These are phyloP conservation scores for Marchantia paleacea DNA, from an alignment of 225 moss, liverwort and hornwort genomes.

Conservation along the genomic window DNA sequence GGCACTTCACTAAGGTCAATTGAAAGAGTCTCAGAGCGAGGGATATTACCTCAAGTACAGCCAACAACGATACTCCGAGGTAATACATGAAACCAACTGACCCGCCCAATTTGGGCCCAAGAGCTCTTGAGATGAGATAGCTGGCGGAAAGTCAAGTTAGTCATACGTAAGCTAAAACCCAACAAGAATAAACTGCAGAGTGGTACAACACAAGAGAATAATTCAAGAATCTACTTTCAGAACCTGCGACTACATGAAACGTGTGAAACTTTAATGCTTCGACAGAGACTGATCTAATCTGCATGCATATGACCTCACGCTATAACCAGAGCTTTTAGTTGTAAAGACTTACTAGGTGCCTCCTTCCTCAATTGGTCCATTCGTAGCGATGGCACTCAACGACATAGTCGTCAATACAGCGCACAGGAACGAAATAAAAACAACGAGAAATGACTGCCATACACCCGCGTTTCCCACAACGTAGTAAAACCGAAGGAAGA, in stretches of 20 bases:
- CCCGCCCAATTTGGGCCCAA: slow-evolving; percentile 92
- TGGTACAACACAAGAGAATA: not conserved
- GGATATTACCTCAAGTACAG: slow-evolving; percentile 78
- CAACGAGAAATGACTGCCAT: slow-evolving; percentile 84
- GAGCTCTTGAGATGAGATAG: slow-evolving; percentile 85
- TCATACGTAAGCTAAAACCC: not conserved
- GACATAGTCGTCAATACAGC: slow-evolving; percentile 90
- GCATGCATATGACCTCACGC: not conserved
- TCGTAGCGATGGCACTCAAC: slow-evolving; percentile 89
- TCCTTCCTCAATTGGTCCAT: slow-evolving; percentile 95
- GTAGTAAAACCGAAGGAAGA: slow-evolving; percentile 90
- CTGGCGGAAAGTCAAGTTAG: slow-evolving; percentile 35
- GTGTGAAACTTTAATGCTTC: not conserved
- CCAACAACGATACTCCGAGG: slow-evolving; percentile 75
- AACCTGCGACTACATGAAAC: not conserved
- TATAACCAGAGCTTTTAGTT: not conserved
- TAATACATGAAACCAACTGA: slow-evolving; percentile 90
- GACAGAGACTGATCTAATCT: not conserved
- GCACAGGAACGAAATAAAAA: slow-evolving; percentile 77
- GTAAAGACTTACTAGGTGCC: slow-evolving; percentile 82
- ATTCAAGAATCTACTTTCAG: not conserved
- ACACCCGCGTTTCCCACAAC: slow-evolving; percentile 94
- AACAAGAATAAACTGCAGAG: not conserved
- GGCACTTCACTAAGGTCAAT: not conserved
- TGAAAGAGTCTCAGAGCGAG: not conserved